Evolutionary conservation across 371 early-diverging fungal species (phyloP).

Genomic region (Dichotomocladium elegans): DNA sequence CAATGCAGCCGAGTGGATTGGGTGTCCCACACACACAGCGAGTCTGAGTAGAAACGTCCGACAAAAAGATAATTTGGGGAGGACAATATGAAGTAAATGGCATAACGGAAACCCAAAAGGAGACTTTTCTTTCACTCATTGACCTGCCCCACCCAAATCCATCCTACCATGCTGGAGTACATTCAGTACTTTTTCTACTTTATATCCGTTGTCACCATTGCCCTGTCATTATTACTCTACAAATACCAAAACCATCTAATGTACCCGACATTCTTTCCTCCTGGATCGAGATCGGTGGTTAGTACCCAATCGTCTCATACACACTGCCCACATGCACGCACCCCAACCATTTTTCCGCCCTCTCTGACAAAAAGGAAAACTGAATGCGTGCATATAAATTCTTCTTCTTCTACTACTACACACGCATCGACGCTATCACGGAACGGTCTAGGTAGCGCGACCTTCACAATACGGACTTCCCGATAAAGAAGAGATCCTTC

Average conservation of each 20-base stretch:
- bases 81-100: too few relatives aligned
- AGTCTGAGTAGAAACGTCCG: too few relatives aligned
- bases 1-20: too few relatives aligned
- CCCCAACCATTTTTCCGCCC: neutral
- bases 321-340: neutral
- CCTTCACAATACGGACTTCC: constrained; percentile 71
- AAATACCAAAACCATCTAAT: constrained; percentile 52
- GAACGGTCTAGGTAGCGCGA: constrained; percentile 55
- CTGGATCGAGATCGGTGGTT: constrained; percentile 42
- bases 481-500: constrained; percentile 77
- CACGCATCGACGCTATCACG: too few relatives aligned
- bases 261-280: constrained; percentile 41
- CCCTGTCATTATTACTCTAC: constrained; percentile 59
- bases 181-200: constrained; percentile 12
- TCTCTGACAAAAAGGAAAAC: neutral
- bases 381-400: neutral
- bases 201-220: constrained; percentile 17
- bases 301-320: neutral
- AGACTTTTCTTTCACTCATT: neutral
- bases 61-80: too few relatives aligned
- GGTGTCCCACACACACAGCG: too few relatives aligned
- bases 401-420: too few relatives aligned
- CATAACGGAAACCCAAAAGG: too few relatives aligned
- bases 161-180: constrained; percentile 5
- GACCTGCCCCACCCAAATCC: neutral